Percentiles rank a stretch among this genome's conserved stretches.
Evolutionary conservation across 352 stramenopile genomes (phyloP).

Genomic region (Globisporangium spinosum): DNA sequence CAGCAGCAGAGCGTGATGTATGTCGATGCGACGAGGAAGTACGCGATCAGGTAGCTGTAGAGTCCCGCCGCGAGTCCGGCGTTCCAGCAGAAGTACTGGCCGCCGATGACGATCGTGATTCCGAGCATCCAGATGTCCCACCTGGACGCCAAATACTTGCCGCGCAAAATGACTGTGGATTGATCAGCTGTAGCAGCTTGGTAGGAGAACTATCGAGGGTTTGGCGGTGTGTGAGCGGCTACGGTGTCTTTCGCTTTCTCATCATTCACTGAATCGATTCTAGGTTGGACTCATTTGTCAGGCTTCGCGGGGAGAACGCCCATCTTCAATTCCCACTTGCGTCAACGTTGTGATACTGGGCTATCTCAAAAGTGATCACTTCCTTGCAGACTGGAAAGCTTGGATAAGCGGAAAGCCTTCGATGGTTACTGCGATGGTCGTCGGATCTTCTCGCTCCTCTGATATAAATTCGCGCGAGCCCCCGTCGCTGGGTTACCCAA

Average conservation of each 20-base stretch:
- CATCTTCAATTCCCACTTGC: too few relatives aligned
- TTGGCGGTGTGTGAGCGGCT: neutral
- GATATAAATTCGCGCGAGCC: neutral
- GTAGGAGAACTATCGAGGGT: neutral
- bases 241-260: neutral
- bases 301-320: too few relatives aligned
- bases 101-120: conserved; percentile 30
- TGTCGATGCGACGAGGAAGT: conserved; percentile 21
- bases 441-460: neutral
- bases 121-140: conserved; percentile 48
- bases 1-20: conserved; percentile 31
- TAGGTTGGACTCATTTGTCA: too few relatives aligned
- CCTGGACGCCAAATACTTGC: neutral
- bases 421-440: too few relatives aligned
- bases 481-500: neutral
- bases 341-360: too few relatives aligned
- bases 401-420: too few relatives aligned
- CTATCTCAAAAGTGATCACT: too few relatives aligned
- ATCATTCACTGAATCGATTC: too few relatives aligned
- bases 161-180: neutral
- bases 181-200: neutral
- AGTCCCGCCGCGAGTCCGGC: conserved; percentile 18
- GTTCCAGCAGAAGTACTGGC: conserved; percentile 39
- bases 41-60: conserved; percentile 22
- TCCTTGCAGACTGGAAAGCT: too few relatives aligned